Percentiles rank a stretch among this genome's conserved stretches.
These are phyloP conservation scores for Trametes villosa DNA, from an alignment of 768 basidiomycete genomes.

Conservation along the genomic window DNA sequence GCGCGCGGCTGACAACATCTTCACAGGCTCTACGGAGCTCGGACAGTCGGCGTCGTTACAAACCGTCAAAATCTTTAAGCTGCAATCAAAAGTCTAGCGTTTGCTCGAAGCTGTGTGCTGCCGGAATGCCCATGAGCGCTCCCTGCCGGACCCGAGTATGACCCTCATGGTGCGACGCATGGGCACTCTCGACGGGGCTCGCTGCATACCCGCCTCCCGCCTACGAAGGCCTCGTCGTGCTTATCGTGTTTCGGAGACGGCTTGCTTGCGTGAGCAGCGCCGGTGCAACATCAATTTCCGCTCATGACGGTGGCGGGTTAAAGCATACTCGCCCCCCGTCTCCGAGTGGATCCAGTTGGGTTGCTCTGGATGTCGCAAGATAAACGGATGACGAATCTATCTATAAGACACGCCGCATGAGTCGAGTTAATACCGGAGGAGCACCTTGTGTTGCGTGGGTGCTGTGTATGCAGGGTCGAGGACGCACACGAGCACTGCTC, in stretches of 20 bases:
- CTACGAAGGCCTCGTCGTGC: background rate
- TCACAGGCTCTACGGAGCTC: constrained; percentile 13
- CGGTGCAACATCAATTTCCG: background rate
- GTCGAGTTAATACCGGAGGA: too few species aligned
- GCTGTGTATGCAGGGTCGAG: too few species aligned
- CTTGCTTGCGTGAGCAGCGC: background rate
- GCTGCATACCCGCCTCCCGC: background rate
- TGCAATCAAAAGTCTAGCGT: background rate
- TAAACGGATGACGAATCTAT: too few species aligned
- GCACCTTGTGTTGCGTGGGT: too few species aligned
- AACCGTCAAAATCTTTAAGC: constrained; percentile 9
- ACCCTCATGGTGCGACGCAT: background rate
- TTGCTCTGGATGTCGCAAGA: too few species aligned
- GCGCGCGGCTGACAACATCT: constrained; percentile 8
- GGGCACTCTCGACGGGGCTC: background rate
- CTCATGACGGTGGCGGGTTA: background rate
- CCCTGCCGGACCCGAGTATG: background rate
- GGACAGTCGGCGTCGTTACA: constrained; percentile 4
- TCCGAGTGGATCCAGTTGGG: too few species aligned
- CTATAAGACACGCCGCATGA: too few species aligned
- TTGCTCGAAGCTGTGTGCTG: background rate
- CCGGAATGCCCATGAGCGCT: background rate
- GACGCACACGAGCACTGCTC: too few species aligned
- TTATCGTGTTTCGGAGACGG: background rate
- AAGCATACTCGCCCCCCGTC: too few species aligned